Conservation (phyloP, 495 filamentous ascomycete genomes). For the Chaetomium fimeti region DNA sequence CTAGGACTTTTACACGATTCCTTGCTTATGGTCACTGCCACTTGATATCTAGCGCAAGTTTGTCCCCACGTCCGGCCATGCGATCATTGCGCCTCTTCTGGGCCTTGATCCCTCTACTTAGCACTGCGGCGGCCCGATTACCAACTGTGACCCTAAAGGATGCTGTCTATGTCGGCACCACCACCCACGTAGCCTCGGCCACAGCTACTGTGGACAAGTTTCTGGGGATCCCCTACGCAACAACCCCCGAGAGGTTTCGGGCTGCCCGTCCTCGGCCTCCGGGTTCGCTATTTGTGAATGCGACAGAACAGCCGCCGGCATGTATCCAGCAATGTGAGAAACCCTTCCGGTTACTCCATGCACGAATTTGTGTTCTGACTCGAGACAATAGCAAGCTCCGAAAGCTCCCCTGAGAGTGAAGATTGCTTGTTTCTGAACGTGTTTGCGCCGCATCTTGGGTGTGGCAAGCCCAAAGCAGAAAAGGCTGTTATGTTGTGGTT, state of each 20-base stretch:
- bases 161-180: not conserved
- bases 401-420: not conserved
- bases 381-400: too few relatives aligned
- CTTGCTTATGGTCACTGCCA: not conserved
- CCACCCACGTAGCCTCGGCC: not conserved
- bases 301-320: not conserved
- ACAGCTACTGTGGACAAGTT: not conserved
- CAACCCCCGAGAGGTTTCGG: not conserved
- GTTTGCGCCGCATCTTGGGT: not conserved
- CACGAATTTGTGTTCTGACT: not conserved
- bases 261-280: not conserved
- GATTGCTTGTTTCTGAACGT: slow-evolving; percentile 3
- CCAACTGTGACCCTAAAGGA: not conserved
- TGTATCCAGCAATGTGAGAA: slow-evolving; percentile 5
- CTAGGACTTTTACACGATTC: not conserved
- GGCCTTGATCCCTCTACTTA: not conserved
- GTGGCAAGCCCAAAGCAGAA: not conserved
- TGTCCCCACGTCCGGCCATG: not conserved
- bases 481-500: slow-evolving; percentile 8
- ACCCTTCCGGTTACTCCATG: too few relatives aligned
- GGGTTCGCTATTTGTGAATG: not conserved
- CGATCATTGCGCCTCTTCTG: not conserved
- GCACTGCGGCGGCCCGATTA: not conserved
- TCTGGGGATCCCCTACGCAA: not conserved
- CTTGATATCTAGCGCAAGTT: not conserved